Percentiles rank a stretch among this genome's conserved stretches.
phyloP scores from a whole-genome alignment of 2,329 filamentous ascomycete genomes.

The Botrytis aclada region DNA sequence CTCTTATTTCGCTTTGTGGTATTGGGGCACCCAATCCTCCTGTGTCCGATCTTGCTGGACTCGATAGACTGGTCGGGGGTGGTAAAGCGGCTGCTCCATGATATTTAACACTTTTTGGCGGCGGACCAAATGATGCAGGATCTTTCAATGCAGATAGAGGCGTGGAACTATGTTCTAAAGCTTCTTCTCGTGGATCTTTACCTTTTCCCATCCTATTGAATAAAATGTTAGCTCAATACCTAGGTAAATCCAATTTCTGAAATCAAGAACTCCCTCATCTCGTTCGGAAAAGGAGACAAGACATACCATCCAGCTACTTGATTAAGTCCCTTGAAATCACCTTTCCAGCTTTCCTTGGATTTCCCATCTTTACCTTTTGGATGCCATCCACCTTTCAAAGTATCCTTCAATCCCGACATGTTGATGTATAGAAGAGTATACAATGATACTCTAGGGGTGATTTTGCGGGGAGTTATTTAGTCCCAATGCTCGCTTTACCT shows the following conservation, averaged over 20 bases:
- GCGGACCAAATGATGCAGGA: slow-evolving; percentile 62
- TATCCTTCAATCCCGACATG: slow-evolving; percentile 41
- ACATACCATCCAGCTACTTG: slow-evolving; percentile 37
- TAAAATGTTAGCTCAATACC: background rate
- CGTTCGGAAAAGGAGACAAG: background rate
- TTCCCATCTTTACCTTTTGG: slow-evolving; percentile 51
- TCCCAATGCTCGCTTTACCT: background rate
- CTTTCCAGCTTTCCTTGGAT: slow-evolving; percentile 50
- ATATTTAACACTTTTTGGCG: slow-evolving; percentile 52
- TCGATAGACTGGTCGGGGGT: slow-evolving; percentile 12
- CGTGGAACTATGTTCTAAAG: slow-evolving; percentile 36
- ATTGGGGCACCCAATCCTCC: slow-evolving; percentile 46
- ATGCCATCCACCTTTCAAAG: slow-evolving; percentile 53
- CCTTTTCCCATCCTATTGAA: slow-evolving; percentile 35
- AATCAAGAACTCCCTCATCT: background rate
- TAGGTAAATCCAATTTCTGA: background rate
- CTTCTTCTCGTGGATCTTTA: slow-evolving; percentile 31
- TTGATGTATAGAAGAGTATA: background rate
- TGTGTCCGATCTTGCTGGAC: slow-evolving; percentile 34
- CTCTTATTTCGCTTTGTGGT: slow-evolving; percentile 38
- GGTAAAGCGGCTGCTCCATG: slow-evolving; percentile 35
- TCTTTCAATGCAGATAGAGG: slow-evolving; percentile 62
- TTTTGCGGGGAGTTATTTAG: slow-evolving; percentile 9
- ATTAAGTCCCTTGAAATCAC: slow-evolving; percentile 40
- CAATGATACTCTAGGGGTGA: background rate